Conservation (phyloP, 2,329 filamentous ascomycete species). For the Chaetomium strumarium region DNA sequence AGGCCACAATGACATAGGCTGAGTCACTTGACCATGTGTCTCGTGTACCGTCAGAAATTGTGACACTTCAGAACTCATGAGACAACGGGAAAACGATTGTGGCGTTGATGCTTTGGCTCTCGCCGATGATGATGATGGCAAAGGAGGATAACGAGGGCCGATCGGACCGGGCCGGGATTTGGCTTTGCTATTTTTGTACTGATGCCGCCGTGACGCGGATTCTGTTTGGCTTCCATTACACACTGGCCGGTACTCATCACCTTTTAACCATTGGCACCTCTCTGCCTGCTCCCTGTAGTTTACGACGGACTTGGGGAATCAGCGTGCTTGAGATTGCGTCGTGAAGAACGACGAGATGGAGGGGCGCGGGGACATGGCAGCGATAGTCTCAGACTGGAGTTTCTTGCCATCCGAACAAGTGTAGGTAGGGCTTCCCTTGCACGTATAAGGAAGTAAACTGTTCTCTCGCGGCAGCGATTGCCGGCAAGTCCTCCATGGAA, state of each 20-base stretch:
- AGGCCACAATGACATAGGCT: no score
- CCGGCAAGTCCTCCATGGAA: not conserved
- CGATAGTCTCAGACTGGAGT: constrained; percentile 6
- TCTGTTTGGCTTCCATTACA: not conserved
- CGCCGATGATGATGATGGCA: constrained; percentile 7
- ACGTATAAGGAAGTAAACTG: constrained; percentile 5
- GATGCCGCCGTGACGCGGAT: not conserved
- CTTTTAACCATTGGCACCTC: not conserved
- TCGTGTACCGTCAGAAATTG: not conserved
- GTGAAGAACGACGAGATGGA: not conserved
- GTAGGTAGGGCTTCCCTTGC: constrained; percentile 1
- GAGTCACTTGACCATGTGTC: not conserved
- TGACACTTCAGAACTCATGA: constrained; percentile 9
- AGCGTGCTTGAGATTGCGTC: not conserved
- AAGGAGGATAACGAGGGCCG: not conserved
- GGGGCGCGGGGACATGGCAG: not conserved
- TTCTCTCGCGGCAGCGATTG: constrained; percentile 1
- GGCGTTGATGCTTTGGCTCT: constrained; percentile 15
- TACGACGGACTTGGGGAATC: not conserved
- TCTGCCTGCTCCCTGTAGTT: not conserved
- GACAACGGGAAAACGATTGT: constrained; percentile 13
- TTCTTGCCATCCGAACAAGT: constrained; percentile 15
- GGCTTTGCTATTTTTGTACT: constrained; percentile 3
- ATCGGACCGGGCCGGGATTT: not conserved
- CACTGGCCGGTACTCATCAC: not conserved